Evolutionary conservation across 1,139 yeast genomes (phyloP), one percentile per base, ranked within the genome.

Genomic region (Pichia inconspicua): DNA sequence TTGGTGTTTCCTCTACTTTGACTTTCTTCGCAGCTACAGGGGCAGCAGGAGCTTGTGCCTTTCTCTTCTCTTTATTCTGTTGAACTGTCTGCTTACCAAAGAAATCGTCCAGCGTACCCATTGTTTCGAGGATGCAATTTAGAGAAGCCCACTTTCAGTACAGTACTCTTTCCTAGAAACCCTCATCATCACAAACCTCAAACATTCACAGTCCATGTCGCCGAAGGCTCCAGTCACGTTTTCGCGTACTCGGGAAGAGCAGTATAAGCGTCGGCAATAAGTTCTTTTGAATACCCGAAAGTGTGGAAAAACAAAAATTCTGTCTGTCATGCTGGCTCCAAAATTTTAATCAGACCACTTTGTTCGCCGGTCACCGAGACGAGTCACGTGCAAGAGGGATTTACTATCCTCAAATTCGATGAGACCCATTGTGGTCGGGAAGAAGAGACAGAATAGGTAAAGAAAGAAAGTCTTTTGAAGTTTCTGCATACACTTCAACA

Each of bases 21-120:
- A 40, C 31, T 27, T 37, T 35, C 39, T 38, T 31, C 17, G 6
- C 12, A 5, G 46, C 25, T 34, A 44, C 14, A 3, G 40, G 7
- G 14, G 31, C 11, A 14, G 22, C 39, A 8, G 40, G n/a, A 7
- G 44, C 19, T 7, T 38, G 19, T 3, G 42, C 37, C 25, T 36
- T 48, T 27, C 51, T 44, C 31, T 50, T 50, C 12, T 38, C 46
- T 32, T 47, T 50, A 8, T 43, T 44, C 11, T 41, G 41, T 22
- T 48, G 43, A 5, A 46, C 51, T 5, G 48, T 27, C 7, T 45
- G 45, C 15, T 50, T 50, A 6, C 55, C 54, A 41, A 53, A 53
- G 17, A 53, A 53, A 25, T 53, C 54, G 35, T 53, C 55, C 36
- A 53, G 48, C 3, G 45, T 45, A 8, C 50, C 55, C 54, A 53